Conservation (phyloP, 1,284 basidiomycete species). For the Neonothopanus nambi region DNA sequence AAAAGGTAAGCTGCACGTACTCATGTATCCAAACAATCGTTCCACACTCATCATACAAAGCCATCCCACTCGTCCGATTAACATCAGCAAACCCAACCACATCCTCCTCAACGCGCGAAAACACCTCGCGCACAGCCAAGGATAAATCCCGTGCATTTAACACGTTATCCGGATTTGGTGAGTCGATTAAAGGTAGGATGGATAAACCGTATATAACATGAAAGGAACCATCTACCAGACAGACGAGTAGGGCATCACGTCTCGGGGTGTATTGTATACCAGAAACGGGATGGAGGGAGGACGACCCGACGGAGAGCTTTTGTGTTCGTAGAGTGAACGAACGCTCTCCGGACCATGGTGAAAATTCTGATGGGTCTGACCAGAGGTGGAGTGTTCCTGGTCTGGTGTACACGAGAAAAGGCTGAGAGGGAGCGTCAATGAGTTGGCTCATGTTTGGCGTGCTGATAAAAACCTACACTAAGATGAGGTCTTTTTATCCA, state of each 20-base stretch:
- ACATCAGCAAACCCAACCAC: conserved; percentile 48
- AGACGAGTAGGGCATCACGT: conserved; percentile 54
- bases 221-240: conserved; percentile 69
- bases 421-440: conserved; percentile 39
- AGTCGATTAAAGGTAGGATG: not conserved
- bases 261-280: conserved; percentile 54
- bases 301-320: conserved; percentile 56
- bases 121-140: conserved; percentile 46
- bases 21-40: conserved; percentile 70
- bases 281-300: conserved; percentile 52
- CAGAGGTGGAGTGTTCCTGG: conserved; percentile 61
- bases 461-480: conserved; percentile 41
- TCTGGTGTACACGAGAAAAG: conserved; percentile 57
- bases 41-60: conserved; percentile 44
- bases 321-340: conserved; percentile 46
- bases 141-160: conserved; percentile 51
- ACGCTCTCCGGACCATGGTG: conserved; percentile 46
- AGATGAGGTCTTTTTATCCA: conserved; percentile 49
- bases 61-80: conserved; percentile 56
- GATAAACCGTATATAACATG: conserved; percentile 42
- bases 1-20: conserved; percentile 42
- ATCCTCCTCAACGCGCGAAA: conserved; percentile 44
- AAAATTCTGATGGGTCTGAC: conserved; percentile 31
- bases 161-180: not conserved
- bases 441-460: conserved; percentile 35